Evolutionary conservation across 805 yeast genomes (phyloP).

Genomic region (Candida incommunis): DNA sequence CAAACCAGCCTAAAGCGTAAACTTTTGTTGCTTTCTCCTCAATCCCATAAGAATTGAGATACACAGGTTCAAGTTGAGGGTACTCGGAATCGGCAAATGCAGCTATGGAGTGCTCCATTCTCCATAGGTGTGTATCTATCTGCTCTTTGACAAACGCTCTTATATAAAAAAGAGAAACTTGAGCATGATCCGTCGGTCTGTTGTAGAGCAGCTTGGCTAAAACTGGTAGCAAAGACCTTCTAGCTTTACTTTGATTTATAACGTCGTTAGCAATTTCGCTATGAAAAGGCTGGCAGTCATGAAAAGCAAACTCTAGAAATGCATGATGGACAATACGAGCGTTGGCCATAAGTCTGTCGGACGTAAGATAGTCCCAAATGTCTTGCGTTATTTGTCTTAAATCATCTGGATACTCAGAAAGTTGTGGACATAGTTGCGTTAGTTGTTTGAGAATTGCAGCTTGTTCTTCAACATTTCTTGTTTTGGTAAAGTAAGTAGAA

Average conservation of each 20-base stretch:
- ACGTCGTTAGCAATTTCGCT: constrained; percentile 17
- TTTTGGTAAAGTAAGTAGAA: constrained; percentile 3
- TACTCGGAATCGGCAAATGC: constrained; percentile 34
- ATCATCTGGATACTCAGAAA: constrained; percentile 6
- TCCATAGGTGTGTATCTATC: constrained; percentile 40
- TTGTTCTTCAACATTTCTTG: background rate
- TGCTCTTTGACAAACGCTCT: constrained; percentile 36
- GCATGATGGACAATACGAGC: constrained; percentile 50
- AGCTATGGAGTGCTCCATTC: constrained; percentile 44
- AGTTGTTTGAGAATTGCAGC: background rate
- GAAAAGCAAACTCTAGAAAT: constrained; percentile 38
- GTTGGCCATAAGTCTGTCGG: constrained; percentile 46
- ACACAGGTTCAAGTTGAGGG: constrained; percentile 25
- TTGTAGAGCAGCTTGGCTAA: constrained; percentile 33
- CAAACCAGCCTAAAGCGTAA: constrained; percentile 33
- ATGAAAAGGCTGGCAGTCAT: constrained; percentile 23
- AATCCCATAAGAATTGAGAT: constrained; percentile 38
- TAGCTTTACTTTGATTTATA: constrained; percentile 27
- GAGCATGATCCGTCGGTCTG: constrained; percentile 17
- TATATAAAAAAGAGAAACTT: constrained; percentile 40
- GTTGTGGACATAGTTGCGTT: background rate
- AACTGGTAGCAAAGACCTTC: constrained; percentile 56
- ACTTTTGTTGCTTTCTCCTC: constrained; percentile 43
- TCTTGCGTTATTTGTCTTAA: constrained; percentile 24
- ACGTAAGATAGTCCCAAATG: constrained; percentile 46